Evolutionary conservation across 2,329 filamentous ascomycete genomes (phyloP).

Genomic region (Zymoseptoria brevis): DNA sequence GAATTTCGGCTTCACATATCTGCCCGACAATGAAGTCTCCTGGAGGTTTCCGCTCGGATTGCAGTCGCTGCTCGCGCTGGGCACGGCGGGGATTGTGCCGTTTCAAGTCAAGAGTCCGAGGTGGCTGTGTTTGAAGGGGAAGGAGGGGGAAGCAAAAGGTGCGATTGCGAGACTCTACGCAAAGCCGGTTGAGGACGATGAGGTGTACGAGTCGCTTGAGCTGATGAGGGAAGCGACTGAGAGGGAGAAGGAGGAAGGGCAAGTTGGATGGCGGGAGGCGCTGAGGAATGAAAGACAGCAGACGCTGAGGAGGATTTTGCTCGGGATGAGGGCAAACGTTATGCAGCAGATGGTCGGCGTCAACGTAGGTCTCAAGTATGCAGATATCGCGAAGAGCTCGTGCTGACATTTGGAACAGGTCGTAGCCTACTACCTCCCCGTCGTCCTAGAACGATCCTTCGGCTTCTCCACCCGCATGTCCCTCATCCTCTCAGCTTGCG

Average conservation of each 20-base stretch:
- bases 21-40: conserved; percentile 25
- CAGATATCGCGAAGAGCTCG: too few relatives aligned
- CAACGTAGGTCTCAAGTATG: conserved; percentile 26
- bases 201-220: conserved; percentile 37
- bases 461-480: neutral
- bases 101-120: conserved; percentile 39
- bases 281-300: conserved; percentile 57
- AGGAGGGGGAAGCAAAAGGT: conserved; percentile 40
- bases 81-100: conserved; percentile 38
- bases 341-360: conserved; percentile 55
- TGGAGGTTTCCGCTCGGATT: conserved; percentile 50
- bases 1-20: conserved; percentile 39
- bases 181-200: conserved; percentile 43
- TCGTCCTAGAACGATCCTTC: neutral
- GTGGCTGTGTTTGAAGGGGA: conserved; percentile 38
- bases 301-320: conserved; percentile 56
- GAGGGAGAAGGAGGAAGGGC: conserved; percentile 3
- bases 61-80: conserved; percentile 43
- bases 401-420: conserved; percentile 4
- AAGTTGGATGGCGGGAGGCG: conserved; percentile 43
- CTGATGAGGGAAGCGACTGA: conserved; percentile 7
- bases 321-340: conserved; percentile 52
- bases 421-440: conserved; percentile 34
- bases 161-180: conserved; percentile 46
- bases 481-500: neutral